Percentiles rank a stretch among this genome's conserved stretches.
Conservation (phyloP, 2,329 filamentous ascomycete species). For the Incumbomyces lentus region DNA sequence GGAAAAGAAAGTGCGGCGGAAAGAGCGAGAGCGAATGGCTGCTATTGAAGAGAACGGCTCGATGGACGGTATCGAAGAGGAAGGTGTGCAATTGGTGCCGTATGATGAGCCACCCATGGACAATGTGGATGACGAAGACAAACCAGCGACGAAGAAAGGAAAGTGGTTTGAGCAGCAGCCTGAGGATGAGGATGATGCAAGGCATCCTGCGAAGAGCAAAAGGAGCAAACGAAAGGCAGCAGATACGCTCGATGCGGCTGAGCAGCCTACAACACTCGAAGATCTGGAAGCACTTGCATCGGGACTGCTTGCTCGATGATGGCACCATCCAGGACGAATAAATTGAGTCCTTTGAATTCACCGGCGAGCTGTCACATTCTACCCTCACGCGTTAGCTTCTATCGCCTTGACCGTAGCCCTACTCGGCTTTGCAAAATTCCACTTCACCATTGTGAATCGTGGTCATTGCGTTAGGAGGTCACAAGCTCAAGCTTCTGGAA, state of each 20-base stretch:
- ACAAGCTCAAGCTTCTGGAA: too few relatives aligned
- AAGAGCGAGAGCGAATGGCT: conserved; percentile 22
- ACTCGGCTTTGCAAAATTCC: too few relatives aligned
- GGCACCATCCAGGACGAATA: too few relatives aligned
- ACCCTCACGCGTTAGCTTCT: too few relatives aligned
- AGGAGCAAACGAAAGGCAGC: conserved; percentile 22
- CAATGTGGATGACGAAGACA: conserved; percentile 14
- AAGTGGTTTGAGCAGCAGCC: conserved; percentile 28
- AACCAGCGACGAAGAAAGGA: conserved; percentile 28
- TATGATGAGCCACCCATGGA: conserved; percentile 23
- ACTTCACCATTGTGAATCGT: too few relatives aligned
- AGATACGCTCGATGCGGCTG: conserved; percentile 22
- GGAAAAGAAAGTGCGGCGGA: conserved; percentile 39
- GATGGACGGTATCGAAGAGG: conserved; percentile 21
- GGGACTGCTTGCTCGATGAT: conserved; percentile 28
- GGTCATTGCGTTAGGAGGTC: too few relatives aligned
- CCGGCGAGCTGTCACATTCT: too few relatives aligned
- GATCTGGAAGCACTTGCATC: conserved; percentile 39
- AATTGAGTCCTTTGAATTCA: too few relatives aligned
- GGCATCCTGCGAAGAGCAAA: conserved; percentile 20
- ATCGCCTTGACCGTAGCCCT: too few relatives aligned
- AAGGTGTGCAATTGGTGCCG: conserved; percentile 25
- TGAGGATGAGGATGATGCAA: conserved; percentile 22
- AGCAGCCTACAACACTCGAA: conserved; percentile 30
- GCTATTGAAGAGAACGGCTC: conserved; percentile 18